A percentile compares a stretch with the other conserved stretches of the same genome.
These are phyloP conservation scores for Neonectria ditissima DNA, from an alignment of 2,329 filamentous ascomycete species.

Conservation along the genomic window DNA sequence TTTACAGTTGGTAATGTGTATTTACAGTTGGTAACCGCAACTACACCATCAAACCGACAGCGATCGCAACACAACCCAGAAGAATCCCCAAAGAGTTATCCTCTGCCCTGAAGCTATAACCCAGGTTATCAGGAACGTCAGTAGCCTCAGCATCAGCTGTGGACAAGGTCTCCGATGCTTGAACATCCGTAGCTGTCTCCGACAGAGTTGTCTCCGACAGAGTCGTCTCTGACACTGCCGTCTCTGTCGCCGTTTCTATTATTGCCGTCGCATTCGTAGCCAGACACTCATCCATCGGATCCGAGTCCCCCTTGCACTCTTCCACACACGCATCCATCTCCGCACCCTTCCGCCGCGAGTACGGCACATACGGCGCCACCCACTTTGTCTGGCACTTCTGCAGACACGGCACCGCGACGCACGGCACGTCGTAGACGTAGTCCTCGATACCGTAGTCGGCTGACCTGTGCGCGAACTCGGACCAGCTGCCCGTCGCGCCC, in stretches of 20 bases:
- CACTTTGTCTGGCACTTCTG: slow-evolving; percentile 15
- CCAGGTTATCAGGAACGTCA: background rate
- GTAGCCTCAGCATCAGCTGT: background rate
- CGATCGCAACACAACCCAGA: background rate
- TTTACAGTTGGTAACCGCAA: background rate
- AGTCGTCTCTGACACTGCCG: too few species aligned
- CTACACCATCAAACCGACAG: background rate
- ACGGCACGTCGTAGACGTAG: background rate
- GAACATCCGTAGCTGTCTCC: background rate
- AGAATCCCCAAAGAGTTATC: background rate
- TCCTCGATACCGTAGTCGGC: slow-evolving; percentile 12
- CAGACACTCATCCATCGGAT: slow-evolving; percentile 9
- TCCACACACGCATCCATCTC: slow-evolving; percentile 17
- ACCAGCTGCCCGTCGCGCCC: slow-evolving; percentile 8
- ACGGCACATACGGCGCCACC: slow-evolving; percentile 5
- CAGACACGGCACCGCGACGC: slow-evolving; percentile 12
- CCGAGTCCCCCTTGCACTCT: slow-evolving; percentile 1
- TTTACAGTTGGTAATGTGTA: background rate
- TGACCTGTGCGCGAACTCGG: background rate
- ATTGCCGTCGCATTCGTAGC: slow-evolving; percentile 9
- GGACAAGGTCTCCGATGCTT: background rate
- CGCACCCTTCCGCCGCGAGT: background rate
- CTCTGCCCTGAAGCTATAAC: background rate
- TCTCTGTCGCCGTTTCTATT: background rate
- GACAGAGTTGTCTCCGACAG: background rate